A percentile compares a stretch with the other conserved stretches of the same genome.
These are phyloP conservation scores for Chlorella variabilis DNA, from an alignment of 163 green algal genomes.

Conservation along the genomic window DNA sequence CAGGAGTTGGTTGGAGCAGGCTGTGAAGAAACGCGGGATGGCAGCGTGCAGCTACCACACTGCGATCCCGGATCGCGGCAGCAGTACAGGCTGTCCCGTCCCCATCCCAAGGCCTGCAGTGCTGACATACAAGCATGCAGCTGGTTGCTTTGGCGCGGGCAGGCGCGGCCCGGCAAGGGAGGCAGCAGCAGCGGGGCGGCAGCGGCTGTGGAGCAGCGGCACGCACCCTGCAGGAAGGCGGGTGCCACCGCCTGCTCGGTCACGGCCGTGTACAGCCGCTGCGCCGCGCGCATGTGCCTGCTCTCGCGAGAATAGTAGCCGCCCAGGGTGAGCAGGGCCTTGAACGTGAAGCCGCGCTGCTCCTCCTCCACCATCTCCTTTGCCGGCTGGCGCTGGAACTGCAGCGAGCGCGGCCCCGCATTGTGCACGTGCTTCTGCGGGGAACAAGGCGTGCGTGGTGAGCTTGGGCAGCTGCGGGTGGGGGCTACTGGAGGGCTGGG, in stretches of 20 bases:
- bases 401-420: constrained; percentile 25
- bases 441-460: not conserved
- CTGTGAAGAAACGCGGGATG: no score
- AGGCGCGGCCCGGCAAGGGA: no score
- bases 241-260: constrained; percentile 3
- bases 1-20: no score
- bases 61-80: no score
- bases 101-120: no score
- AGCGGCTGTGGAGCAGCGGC: no score
- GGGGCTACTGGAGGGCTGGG: not conserved
- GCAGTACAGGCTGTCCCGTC: no score
- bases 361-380: constrained; percentile 29
- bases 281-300: constrained; percentile 40
- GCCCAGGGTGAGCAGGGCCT: constrained; percentile 48
- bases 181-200: no score
- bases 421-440: constrained; percentile 25
- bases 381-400: constrained; percentile 22
- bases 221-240: constrained; percentile 7
- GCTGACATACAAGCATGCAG: no score
- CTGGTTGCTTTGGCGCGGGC: no score
- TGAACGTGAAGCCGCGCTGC: constrained; percentile 12
- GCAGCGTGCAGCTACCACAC: no score
- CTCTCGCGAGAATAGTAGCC: constrained; percentile 68
- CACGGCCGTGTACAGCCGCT: constrained; percentile 17
- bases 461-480: not conserved